phyloP scores from a whole-genome alignment of 108 stramenopile species.

The Aurantiochytrium sp. region DNA sequence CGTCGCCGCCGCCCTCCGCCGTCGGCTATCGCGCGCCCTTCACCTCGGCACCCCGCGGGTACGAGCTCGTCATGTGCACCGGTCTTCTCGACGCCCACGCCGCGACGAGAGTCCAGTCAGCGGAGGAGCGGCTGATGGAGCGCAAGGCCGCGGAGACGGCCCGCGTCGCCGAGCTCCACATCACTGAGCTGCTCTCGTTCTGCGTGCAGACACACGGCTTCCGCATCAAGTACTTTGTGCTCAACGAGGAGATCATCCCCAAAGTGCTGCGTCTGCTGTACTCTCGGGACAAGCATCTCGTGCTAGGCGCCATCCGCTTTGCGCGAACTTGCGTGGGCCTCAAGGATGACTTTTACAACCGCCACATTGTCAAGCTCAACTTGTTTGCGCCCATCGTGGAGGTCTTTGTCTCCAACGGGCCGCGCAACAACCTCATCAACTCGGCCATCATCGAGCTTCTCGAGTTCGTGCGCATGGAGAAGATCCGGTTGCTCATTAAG shows the following conservation, averaged over 20 bases:
- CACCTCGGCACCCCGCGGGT: neutral
- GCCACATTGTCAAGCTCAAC: conserved; percentile 49
- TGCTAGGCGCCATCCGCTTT: conserved; percentile 48
- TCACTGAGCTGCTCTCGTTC: conserved; percentile 45
- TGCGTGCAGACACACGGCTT: conserved; percentile 54
- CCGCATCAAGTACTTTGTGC: conserved; percentile 59
- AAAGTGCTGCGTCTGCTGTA: conserved; percentile 42
- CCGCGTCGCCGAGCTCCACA: conserved; percentile 19
- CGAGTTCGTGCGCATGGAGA: conserved; percentile 43
- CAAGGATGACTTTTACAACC: conserved; percentile 60
- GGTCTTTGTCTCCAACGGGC: conserved; percentile 35
- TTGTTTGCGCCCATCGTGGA: conserved; percentile 41
- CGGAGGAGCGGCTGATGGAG: conserved; percentile 10
- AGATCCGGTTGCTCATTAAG: conserved; percentile 39
- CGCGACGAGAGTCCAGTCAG: neutral
- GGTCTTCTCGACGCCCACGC: neutral
- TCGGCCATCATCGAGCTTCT: conserved; percentile 51
- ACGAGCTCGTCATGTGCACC: neutral
- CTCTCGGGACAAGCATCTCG: conserved; percentile 44
- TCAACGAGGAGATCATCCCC: conserved; percentile 43
- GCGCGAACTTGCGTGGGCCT: conserved; percentile 51
- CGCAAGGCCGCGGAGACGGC: conserved; percentile 8
- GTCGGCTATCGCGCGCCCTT: neutral
- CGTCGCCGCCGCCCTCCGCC: neutral
- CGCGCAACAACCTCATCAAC: conserved; percentile 44